Percentiles rank a stretch among this genome's conserved stretches.
phyloP scores from a whole-genome alignment of 192 early-diverging fungal genomes.

The Rhizophagus prolifer region DNA sequence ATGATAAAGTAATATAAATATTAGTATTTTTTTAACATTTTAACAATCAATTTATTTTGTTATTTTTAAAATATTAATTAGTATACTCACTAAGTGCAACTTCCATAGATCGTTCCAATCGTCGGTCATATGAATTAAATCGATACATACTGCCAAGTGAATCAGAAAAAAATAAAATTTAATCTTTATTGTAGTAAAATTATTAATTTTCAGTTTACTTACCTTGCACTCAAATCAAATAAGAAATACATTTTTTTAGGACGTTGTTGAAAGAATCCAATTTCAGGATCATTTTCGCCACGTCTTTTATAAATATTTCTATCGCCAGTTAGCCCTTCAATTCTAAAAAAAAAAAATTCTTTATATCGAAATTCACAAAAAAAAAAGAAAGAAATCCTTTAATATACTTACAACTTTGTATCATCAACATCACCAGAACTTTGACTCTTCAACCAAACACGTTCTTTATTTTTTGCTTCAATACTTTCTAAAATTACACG shows the following conservation, averaged over 20 bases:
- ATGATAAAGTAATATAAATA: not conserved
- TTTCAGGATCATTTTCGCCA: constrained; percentile 73
- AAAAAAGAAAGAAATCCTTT: not conserved
- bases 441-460: constrained; percentile 80
- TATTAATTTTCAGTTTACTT: constrained; percentile 32
- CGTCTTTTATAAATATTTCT: constrained; percentile 76
- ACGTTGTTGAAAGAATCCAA: constrained; percentile 66
- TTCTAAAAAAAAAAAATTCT: constrained; percentile 17
- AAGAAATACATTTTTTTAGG: constrained; percentile 78
- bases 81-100: constrained; percentile 51
- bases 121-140: constrained; percentile 62
- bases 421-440: constrained; percentile 80
- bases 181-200: not conserved
- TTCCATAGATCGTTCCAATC: constrained; percentile 62
- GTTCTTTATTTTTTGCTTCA: constrained; percentile 79
- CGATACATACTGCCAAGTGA: constrained; percentile 53
- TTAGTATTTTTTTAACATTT: no score
- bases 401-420: constrained; percentile 58
- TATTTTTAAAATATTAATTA: not conserved
- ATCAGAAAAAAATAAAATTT: not conserved
- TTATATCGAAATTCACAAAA: not conserved
- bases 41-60: not conserved
- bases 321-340: constrained; percentile 76
- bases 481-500: constrained; percentile 75
- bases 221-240: constrained; percentile 74